Conservation (phyloP, 129 eudicot species). For the Escallonia herrerae region DNA sequence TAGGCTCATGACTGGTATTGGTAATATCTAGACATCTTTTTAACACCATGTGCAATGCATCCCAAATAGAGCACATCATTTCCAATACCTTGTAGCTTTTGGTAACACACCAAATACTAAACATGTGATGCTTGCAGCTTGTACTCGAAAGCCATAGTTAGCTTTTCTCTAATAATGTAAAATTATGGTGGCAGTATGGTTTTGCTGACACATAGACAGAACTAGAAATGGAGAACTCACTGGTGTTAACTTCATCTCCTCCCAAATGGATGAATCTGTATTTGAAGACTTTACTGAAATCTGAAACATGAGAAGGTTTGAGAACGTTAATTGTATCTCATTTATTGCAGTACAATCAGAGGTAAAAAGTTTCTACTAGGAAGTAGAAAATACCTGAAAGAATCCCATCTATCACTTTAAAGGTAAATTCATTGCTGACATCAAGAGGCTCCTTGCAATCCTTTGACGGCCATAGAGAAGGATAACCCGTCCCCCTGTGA, state of each 20-base stretch:
- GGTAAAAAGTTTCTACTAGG: constrained; percentile 6
- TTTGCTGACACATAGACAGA: not conserved
- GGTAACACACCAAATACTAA: too few relatives aligned
- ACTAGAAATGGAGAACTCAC: constrained; percentile 36
- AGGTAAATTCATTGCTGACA: constrained; percentile 88
- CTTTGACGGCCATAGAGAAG: constrained; percentile 76
- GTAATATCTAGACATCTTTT: too few relatives aligned
- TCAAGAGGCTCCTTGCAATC: constrained; percentile 87
- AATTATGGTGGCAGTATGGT: too few relatives aligned
- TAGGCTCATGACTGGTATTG: too few relatives aligned
- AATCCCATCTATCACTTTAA: constrained; percentile 76
- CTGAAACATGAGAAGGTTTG: constrained; percentile 36
- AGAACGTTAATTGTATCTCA: constrained; percentile 6
- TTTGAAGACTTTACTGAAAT: constrained; percentile 87
- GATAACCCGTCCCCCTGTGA: constrained; percentile 88
- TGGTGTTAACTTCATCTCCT: constrained; percentile 93
- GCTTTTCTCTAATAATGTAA: too few relatives aligned
- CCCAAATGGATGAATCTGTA: constrained; percentile 89
- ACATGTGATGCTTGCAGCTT: too few relatives aligned
- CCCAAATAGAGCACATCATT: too few relatives aligned
- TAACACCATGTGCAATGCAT: too few relatives aligned
- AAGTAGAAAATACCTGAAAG: constrained; percentile 51
- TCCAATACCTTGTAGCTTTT: too few relatives aligned
- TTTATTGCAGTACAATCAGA: constrained; percentile 1
- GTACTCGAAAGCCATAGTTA: too few relatives aligned